Evolutionary conservation across 352 stramenopile species (phyloP).

Genomic region (Phytopythium boreale): DNA sequence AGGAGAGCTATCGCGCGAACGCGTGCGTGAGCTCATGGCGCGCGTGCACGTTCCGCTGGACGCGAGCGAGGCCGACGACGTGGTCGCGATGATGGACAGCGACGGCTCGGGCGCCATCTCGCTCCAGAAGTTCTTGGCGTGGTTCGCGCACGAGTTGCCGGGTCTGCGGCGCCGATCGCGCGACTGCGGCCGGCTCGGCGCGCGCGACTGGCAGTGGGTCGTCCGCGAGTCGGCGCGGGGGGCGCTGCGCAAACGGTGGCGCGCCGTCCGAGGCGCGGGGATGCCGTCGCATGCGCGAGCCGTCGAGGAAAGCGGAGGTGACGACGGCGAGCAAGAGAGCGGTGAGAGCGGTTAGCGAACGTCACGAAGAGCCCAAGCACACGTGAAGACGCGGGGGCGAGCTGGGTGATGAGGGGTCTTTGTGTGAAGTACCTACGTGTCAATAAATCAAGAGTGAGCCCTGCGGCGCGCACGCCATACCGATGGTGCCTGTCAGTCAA

Average conservation of each 20-base stretch:
- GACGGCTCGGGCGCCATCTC: slow-evolving; percentile 65
- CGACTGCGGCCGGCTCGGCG: slow-evolving; percentile 53
- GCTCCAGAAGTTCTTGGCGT: slow-evolving; percentile 60
- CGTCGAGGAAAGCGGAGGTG: slow-evolving; percentile 10
- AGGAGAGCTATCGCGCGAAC: slow-evolving; percentile 47
- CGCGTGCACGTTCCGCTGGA: slow-evolving; percentile 58
- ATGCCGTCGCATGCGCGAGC: background rate
- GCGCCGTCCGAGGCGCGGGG: slow-evolving; percentile 24
- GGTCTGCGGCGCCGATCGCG: slow-evolving; percentile 42
- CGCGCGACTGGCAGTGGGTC: slow-evolving; percentile 61
- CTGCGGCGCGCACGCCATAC: background rate
- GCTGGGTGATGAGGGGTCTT: slow-evolving; percentile 4
- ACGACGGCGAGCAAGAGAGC: slow-evolving; percentile 18
- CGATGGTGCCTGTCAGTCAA: slow-evolving; percentile 9
- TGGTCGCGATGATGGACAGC: slow-evolving; percentile 82
- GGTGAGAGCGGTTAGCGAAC: slow-evolving; percentile 3
- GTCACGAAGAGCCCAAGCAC: background rate
- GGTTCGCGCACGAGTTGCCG: slow-evolving; percentile 62
- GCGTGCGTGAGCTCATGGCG: slow-evolving; percentile 43
- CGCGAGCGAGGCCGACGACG: slow-evolving; percentile 49
- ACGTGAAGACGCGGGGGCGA: background rate
- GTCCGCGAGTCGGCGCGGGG: slow-evolving; percentile 49
- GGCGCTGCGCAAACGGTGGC: slow-evolving; percentile 47
- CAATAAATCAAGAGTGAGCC: background rate
- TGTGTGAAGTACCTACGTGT: background rate